A percentile compares a stretch with the other conserved stretches of the same genome.
Evolutionary conservation across 805 yeast species (phyloP).

Genomic region (Candida pini): DNA sequence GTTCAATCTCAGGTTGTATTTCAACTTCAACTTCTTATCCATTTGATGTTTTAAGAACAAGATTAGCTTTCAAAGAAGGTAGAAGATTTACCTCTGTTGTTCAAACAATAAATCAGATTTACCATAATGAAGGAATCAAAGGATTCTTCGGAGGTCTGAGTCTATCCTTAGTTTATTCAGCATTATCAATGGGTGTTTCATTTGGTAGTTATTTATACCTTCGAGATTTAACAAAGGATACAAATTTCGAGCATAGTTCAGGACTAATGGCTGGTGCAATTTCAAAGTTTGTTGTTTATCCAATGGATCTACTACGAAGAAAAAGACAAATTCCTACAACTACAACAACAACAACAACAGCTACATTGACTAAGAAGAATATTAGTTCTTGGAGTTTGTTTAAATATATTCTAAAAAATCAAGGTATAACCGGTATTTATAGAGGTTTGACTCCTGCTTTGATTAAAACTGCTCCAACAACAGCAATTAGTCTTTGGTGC

Average conservation of each 20-base stretch:
- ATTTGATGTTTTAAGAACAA: constrained; percentile 80
- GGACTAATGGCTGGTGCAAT: constrained; percentile 72
- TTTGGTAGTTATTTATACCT: constrained; percentile 62
- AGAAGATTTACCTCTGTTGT: constrained; percentile 29
- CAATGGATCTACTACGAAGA: constrained; percentile 78
- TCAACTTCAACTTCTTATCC: constrained; percentile 82
- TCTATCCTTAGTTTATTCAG: constrained; percentile 55
- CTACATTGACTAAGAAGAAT: no score
- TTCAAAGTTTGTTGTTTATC: constrained; percentile 74
- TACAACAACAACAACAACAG: constrained; percentile 14
- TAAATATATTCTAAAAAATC: constrained; percentile 38
- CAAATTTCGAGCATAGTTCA: constrained; percentile 49
- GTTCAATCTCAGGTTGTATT: constrained; percentile 69
- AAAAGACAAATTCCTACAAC: constrained; percentile 55
- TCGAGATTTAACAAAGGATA: constrained; percentile 31
- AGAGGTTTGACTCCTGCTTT: constrained; percentile 69
- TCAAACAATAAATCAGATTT: constrained; percentile 31
- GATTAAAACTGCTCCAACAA: constrained; percentile 74
- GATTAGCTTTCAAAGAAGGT: constrained; percentile 63
- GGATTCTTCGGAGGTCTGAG: constrained; percentile 48
- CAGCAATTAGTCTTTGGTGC: constrained; percentile 33
- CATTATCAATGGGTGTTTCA: constrained; percentile 68
- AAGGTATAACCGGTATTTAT: constrained; percentile 67
- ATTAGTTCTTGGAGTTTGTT: no score
- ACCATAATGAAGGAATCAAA: constrained; percentile 28